phyloP scores from a whole-genome alignment of 2,329 filamentous ascomycete genomes.

The Kalmusia sp. region DNA sequence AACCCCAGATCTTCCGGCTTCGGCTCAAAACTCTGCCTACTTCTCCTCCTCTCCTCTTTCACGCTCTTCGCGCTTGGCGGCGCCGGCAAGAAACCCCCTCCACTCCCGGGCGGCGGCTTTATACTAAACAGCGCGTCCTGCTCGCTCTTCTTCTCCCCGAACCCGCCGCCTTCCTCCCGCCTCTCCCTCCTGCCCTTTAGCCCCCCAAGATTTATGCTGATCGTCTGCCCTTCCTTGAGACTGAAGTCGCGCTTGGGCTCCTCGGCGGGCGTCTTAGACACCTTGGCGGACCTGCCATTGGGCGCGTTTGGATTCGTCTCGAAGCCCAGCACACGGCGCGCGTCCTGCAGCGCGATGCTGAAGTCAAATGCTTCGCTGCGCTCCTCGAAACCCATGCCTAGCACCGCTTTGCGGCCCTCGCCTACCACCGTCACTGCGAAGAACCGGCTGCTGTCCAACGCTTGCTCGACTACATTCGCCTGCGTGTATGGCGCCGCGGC shows the following conservation, averaged over 20 bases:
- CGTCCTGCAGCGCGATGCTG: conserved; percentile 79
- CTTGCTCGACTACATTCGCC: conserved; percentile 72
- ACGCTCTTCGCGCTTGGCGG: conserved; percentile 69
- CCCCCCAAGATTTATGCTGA: conserved; percentile 77
- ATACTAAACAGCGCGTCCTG: conserved; percentile 71
- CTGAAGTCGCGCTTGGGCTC: conserved; percentile 76
- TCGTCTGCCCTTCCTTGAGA: conserved; percentile 88
- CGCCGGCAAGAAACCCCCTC: conserved; percentile 64
- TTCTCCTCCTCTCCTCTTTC: conserved; percentile 66
- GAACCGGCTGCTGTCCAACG: conserved; percentile 80
- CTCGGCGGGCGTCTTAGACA: conserved; percentile 50
- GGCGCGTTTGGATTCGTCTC: conserved; percentile 49
- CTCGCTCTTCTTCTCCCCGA: conserved; percentile 46
- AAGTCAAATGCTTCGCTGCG: conserved; percentile 87
- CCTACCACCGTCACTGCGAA: conserved; percentile 84
- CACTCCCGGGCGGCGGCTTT: conserved; percentile 68
- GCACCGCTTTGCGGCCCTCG: conserved; percentile 75
- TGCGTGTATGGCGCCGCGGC: conserved; percentile 81
- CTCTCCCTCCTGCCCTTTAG: conserved; percentile 55
- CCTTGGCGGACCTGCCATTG: background rate
- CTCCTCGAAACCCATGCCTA: conserved; percentile 90
- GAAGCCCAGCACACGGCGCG: conserved; percentile 72
- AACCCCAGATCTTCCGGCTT: conserved; percentile 73
- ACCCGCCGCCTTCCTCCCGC: conserved; percentile 39
- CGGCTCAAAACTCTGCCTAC: conserved; percentile 53